Percentiles rank a stretch among this genome's conserved stretches.
Evolutionary conservation across 2,329 filamentous ascomycete genomes (phyloP).

Genomic region (Fusarium tricinctum): DNA sequence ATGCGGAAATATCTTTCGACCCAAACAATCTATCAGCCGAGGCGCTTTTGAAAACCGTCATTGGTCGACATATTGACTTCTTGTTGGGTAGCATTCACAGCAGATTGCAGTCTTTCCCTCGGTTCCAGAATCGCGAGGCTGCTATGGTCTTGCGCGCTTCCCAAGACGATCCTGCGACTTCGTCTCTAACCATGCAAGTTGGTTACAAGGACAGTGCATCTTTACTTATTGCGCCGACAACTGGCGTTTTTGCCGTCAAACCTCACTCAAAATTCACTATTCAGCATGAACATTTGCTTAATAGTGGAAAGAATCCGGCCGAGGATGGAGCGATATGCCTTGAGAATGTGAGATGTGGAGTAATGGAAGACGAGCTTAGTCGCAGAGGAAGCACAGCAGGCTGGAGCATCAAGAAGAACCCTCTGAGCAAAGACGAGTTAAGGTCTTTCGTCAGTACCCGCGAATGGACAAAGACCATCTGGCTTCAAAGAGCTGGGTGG

Average conservation of each 20-base stretch:
- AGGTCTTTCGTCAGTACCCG: constrained; percentile 73
- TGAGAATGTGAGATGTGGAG: constrained; percentile 72
- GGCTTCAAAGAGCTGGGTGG: constrained; percentile 82
- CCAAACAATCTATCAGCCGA: constrained; percentile 79
- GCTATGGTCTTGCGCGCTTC: constrained; percentile 71
- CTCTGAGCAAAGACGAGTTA: constrained; percentile 67
- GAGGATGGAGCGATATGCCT: constrained; percentile 70
- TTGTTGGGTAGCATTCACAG: constrained; percentile 77
- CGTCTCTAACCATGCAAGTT: constrained; percentile 77
- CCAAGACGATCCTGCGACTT: constrained; percentile 73
- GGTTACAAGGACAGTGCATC: constrained; percentile 72
- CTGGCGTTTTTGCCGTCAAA: constrained; percentile 79
- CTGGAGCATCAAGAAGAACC: constrained; percentile 69
- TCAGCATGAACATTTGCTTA: constrained; percentile 75
- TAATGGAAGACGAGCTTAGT: constrained; percentile 72
- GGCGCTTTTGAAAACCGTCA: constrained; percentile 77
- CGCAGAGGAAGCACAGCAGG: constrained; percentile 72
- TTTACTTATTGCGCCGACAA: constrained; percentile 80
- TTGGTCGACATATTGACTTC: constrained; percentile 80
- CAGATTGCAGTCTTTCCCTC: constrained; percentile 69
- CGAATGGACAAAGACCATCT: constrained; percentile 73
- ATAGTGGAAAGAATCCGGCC: constrained; percentile 68
- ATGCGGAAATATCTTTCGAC: constrained; percentile 77
- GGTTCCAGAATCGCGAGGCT: constrained; percentile 73
- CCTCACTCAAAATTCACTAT: constrained; percentile 71